Base-by-base conservation (phyloP, 208 protist species). In the Zelonia costaricensis region DNA sequence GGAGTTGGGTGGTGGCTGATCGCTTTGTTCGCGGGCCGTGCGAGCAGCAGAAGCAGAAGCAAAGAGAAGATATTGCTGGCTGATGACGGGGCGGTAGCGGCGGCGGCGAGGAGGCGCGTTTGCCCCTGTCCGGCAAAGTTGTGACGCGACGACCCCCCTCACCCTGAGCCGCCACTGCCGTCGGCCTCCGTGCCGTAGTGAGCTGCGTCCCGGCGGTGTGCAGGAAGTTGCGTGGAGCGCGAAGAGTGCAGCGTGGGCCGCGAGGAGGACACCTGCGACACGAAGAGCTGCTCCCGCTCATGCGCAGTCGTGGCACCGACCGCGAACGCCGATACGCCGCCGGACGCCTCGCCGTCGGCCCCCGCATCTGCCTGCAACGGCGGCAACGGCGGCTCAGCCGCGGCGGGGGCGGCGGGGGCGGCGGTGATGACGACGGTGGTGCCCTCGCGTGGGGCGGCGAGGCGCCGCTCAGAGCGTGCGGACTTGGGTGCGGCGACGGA, bases 271-370 rank as follows among this genome's bases (percentile, higher is more conserved):
- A 79, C 74, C 58, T 85, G 70, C 5, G 86, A 86, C 13, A 92
- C 86, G 45, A 92, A 89, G 31, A 86, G 56, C 45, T 80, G 76
- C 62, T 92, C 86, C 20, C 82, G 47, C 31, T 92, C 82, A 58
- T 92, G 82, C 2, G 82, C 80, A 2, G 80, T 92, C 38, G 57
- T 69, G 40, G 38, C 53, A 13, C 58, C 56, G 23, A 33, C 45
- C 2, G 46, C 54, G 28, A 62, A 62, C 8, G 47, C 53, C 60
- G 43, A 52, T 20, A 72, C 22, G 25, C 38, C 42, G 20, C 45
- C 59, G 8, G n/a, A n/a, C n/a, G 39, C 25, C 27, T 64, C 38
- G 45, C 16, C 25, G 45, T 43, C 25, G 45, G 28, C 13, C 45
- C 28, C 45, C 7, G 28, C 16, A 4, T 25, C 31, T 16, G 23